phyloP scores from a whole-genome alignment of 305 asterid species.

The Rubia tinctorum region DNA sequence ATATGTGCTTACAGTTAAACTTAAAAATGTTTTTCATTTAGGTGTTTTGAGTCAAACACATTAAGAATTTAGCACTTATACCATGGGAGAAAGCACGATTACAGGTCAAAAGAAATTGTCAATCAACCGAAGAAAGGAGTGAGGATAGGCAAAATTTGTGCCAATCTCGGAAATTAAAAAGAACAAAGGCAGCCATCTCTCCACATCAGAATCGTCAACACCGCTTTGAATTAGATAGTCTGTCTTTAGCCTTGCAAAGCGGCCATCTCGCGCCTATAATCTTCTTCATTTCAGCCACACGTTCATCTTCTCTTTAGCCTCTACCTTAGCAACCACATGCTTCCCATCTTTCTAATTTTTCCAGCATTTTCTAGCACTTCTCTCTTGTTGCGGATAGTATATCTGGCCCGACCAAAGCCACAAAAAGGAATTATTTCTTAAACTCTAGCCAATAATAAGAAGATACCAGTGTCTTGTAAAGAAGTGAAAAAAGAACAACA shows the following conservation, averaged over 20 bases:
- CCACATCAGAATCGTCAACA: too few relatives aligned
- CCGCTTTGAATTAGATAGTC: neutral
- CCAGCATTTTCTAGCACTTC: constrained; percentile 42
- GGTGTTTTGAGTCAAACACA: too few relatives aligned
- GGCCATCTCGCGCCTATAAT: constrained; percentile 88
- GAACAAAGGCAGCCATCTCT: too few relatives aligned
- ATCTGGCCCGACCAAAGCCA: constrained; percentile 31
- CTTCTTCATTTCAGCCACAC: constrained; percentile 61
- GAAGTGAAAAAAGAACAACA: neutral
- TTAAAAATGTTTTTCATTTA: too few relatives aligned
- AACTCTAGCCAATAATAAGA: neutral
- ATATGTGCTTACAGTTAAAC: too few relatives aligned
- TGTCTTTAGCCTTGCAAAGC: constrained; percentile 58
- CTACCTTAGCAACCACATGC: constrained; percentile 24
- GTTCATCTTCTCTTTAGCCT: constrained; percentile 70
- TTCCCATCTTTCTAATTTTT: constrained; percentile 63
- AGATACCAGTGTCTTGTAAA: neutral
- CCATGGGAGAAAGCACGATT: too few relatives aligned
- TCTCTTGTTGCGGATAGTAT: constrained; percentile 54
- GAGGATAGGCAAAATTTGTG: too few relatives aligned
- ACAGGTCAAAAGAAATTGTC: too few relatives aligned
- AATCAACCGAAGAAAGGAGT: too few relatives aligned
- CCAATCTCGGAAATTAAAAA: too few relatives aligned
- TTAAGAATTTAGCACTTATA: too few relatives aligned
- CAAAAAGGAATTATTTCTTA: too few relatives aligned